These are phyloP conservation scores for Aspergillus sclerotioniger DNA, from an alignment of 495 filamentous ascomycete species.

Conservation along the genomic window DNA sequence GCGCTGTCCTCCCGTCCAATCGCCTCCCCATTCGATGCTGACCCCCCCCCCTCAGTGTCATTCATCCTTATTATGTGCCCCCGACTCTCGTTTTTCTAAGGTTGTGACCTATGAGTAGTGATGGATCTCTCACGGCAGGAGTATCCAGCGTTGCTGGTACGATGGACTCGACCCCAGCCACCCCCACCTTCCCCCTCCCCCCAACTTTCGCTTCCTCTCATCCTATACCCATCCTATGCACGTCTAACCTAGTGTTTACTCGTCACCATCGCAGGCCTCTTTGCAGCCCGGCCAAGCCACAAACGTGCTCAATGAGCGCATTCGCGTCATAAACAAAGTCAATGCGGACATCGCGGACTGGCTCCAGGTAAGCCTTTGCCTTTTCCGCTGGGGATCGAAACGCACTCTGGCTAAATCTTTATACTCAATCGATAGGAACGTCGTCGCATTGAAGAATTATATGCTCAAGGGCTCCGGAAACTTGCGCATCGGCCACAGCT, in stretches of 20 bases:
- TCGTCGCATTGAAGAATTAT: conserved; percentile 86
- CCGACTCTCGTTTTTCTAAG: conserved; percentile 16
- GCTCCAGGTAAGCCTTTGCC: conserved; percentile 69
- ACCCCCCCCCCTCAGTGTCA: not conserved
- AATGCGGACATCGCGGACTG: conserved; percentile 95
- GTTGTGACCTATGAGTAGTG: conserved; percentile 33
- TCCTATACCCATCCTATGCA: not conserved
- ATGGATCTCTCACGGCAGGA: conserved; percentile 88
- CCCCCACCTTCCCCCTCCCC: conserved; percentile 6
- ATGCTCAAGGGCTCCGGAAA: conserved; percentile 80
- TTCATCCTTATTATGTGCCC: conserved; percentile 39
- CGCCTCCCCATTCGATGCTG: conserved; percentile 1
- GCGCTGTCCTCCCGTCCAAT: not conserved
- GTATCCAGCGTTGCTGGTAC: conserved; percentile 94
- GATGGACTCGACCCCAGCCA: conserved; percentile 29
- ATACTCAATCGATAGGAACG: conserved; percentile 66
- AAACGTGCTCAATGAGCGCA: conserved; percentile 77
- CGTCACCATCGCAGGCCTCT: conserved; percentile 57
- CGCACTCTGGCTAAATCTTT: not conserved
- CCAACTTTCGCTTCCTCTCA: not conserved
- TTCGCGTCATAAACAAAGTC: conserved; percentile 80
- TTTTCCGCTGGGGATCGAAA: not conserved
- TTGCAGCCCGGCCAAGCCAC: conserved; percentile 86
- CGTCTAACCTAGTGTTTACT: not conserved
- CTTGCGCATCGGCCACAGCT: conserved; percentile 67